Evolutionary conservation across 202 grass and related monocot genomes (phyloP).

Genomic region (Dendrocalamus latiflorus): DNA sequence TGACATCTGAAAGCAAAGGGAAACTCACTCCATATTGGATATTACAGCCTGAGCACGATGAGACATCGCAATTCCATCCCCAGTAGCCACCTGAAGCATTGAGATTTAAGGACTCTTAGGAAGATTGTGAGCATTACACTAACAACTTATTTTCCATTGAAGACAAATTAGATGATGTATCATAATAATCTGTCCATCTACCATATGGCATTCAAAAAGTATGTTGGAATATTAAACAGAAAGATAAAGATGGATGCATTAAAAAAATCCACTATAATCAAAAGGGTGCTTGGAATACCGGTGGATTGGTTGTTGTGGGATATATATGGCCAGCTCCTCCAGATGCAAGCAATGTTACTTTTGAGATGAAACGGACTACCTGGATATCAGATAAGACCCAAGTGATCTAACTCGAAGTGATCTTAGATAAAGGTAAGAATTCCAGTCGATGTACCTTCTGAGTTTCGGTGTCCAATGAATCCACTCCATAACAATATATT

Average conservation of each 20-base stretch:
- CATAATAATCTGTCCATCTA: background rate
- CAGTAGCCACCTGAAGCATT: conserved; percentile 75
- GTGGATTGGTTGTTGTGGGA: conserved; percentile 88
- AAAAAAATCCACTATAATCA: conserved; percentile 10
- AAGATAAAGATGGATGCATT: background rate
- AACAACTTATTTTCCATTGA: background rate
- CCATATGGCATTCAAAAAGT: background rate
- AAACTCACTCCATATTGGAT: conserved; percentile 99
- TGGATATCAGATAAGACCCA: conserved; percentile 27
- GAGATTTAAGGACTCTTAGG: conserved; percentile 12
- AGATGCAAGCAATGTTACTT: conserved; percentile 87
- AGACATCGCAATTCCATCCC: conserved; percentile 94
- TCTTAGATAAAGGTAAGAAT: conserved; percentile 8
- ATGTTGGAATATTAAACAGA: background rate
- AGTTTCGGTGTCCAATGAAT: conserved; percentile 82
- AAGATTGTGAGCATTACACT: conserved; percentile 8
- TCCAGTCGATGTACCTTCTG: conserved; percentile 51
- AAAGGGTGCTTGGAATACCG: conserved; percentile 36
- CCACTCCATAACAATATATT: conserved; percentile 91
- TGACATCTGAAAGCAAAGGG: background rate
- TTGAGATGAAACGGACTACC: conserved; percentile 85
- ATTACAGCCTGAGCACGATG: conserved; percentile 94
- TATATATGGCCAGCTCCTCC: conserved; percentile 95
- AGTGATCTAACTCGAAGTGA: background rate
- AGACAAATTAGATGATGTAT: background rate